Evolutionary conservation across 176 grass and related monocot species (phyloP).

Genomic region (Chrysopogon serrulatus): DNA sequence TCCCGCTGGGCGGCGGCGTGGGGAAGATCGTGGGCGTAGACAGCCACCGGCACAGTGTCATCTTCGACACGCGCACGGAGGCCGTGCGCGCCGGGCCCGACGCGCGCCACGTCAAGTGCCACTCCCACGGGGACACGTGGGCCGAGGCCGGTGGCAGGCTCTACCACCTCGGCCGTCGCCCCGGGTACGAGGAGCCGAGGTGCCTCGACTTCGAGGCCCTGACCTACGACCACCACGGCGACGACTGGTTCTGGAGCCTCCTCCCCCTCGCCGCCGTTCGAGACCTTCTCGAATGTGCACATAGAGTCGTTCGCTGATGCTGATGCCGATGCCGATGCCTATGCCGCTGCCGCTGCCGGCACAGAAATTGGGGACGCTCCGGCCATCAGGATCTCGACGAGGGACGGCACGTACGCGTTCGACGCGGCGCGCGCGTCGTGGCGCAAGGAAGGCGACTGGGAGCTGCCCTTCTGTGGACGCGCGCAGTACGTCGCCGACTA

Average conservation of each 20-base stretch:
- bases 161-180: background rate
- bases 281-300: rapidly evolving
- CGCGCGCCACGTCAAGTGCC: background rate
- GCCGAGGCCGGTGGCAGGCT: background rate
- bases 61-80: background rate
- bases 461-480: background rate
- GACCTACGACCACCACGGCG: background rate
- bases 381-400: background rate
- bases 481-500: background rate
- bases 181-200: too few relatives aligned
- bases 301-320: background rate
- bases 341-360: too few relatives aligned
- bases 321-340: background rate
- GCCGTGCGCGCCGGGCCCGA: background rate
- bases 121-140: background rate
- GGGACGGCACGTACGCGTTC: background rate
- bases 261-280: background rate
- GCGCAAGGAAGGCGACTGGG: background rate
- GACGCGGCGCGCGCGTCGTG: background rate
- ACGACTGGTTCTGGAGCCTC: background rate
- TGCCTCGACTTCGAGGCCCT: background rate
- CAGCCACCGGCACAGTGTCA: background rate
- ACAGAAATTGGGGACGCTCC: background rate
- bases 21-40: background rate
- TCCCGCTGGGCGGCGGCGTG: background rate